Conservation (phyloP, 306 rosid species). For the Arachis hypogaea region DNA sequence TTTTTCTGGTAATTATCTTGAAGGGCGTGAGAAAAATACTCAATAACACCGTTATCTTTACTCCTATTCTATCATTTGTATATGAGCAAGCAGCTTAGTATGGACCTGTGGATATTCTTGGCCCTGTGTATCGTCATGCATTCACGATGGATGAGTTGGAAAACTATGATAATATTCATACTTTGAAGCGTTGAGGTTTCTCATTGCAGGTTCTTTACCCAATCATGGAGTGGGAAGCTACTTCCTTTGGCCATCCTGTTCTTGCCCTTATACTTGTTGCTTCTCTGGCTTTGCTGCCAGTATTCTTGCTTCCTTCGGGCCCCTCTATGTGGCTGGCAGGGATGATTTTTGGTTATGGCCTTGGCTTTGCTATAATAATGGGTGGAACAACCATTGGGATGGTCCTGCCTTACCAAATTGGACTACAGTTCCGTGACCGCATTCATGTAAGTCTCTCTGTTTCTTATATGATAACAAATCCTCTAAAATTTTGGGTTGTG, state of each 20-base stretch:
- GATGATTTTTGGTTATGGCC: constrained; percentile 97
- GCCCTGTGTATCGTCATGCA: no score
- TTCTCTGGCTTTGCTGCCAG: constrained; percentile 90
- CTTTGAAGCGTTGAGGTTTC: constrained; percentile 31
- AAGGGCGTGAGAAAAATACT: no score
- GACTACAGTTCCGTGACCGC: constrained; percentile 77
- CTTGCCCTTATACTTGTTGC: constrained; percentile 84
- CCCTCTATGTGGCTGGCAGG: constrained; percentile 99
- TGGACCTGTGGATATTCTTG: no score
- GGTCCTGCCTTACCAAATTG: constrained; percentile 92
- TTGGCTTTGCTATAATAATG: constrained; percentile 91
- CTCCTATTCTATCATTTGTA: no score
- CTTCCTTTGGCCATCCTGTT: constrained; percentile 94
- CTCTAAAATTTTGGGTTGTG: not conserved
- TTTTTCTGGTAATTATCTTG: no score
- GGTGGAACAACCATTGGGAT: constrained; percentile 96
- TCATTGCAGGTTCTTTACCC: constrained; percentile 76
- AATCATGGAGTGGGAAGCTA: constrained; percentile 94
- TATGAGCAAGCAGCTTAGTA: no score
- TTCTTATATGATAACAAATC: not conserved
- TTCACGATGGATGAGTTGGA: not conserved
- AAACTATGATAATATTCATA: constrained; percentile 18
- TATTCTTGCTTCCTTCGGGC: constrained; percentile 82
- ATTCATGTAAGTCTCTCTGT: constrained; percentile 74
- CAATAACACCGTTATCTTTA: no score